Base-by-base conservation (phyloP, 345 rosid species). In the Salix viminalis region DNA sequence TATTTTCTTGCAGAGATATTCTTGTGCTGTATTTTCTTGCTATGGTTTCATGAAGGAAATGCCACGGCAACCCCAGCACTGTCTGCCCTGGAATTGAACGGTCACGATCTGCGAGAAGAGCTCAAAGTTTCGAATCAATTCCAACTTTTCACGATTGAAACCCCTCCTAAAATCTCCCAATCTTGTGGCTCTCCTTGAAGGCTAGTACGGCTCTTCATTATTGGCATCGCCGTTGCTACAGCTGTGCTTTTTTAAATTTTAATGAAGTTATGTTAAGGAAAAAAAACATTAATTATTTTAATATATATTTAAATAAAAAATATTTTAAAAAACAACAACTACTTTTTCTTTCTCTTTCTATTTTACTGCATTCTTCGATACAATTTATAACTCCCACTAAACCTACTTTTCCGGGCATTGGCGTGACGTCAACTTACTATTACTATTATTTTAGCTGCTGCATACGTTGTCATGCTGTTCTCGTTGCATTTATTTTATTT, bases 141-240 rank as follows among this genome's bases (percentile, higher is more conserved):
- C 75, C 69, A 77, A 34, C 37, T 62, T 61, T 62, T 26, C 79
- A 61, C 61, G 79, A 77, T 62, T 44, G 65, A 34, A 46, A 30
- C 39, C 46, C 46, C 32, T 61, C 21, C 0, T 32, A 62, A 44
- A 77, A 62, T 60, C 37, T 61, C 9, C 60, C 28, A 37, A 44
- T 44, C 56, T 48, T 58, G 67, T 61, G 80, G 71, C 39, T 76
- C 46, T 72, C 34, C 70, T 76, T 5, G 64, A n/a, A 19, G 70
- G 71, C 52, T 44, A 65, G 46, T 71, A 26, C 67, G 54, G 42
- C 28, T 48, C 39, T 64, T 32, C 39, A 65, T 13, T 36, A 65
- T 2, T 10, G 11, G 13, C 44, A 41, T 41, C 44, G 44, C 44
- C 36, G 36, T 34, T 5, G 44, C 12, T 41, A 41, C 10, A 41